Conservation (phyloP, 106 monocot genomes). For the Dendrobium officinale region DNA sequence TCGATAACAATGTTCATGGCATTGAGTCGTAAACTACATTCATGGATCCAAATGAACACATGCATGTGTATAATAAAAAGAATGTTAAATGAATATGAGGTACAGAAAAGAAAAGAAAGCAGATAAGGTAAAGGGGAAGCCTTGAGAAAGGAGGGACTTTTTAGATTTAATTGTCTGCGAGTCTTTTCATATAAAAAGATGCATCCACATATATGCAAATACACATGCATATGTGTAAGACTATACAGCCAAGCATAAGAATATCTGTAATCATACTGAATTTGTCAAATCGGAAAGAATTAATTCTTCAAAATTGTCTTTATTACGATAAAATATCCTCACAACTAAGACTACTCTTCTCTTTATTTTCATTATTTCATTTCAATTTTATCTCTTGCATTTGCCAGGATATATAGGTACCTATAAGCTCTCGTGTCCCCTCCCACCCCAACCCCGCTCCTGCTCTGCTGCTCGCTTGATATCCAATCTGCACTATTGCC, state of each 20-base stretch:
- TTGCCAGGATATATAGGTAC: background rate
- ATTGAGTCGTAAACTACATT: no score
- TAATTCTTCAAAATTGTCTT: background rate
- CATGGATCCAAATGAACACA: no score
- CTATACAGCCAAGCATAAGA: background rate
- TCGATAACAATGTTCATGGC: no score
- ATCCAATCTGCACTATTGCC: background rate
- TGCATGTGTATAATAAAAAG: no score
- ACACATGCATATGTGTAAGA: background rate
- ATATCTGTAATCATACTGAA: background rate
- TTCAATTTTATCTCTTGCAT: background rate
- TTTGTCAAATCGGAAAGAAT: background rate
- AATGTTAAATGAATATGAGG: no score
- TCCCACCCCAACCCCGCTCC: background rate
- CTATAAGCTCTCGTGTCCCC: background rate
- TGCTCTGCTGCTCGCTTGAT: background rate
- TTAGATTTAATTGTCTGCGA: background rate
- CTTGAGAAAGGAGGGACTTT: background rate
- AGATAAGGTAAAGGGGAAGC: background rate
- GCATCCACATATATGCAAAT: background rate
- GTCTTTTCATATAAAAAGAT: background rate
- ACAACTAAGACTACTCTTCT: background rate
- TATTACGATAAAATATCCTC: background rate
- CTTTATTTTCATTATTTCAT: background rate
- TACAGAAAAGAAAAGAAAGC: no score